Conservation (phyloP, 164 flowering plant genomes). For the Kalanchoe fedtschenkoi region DNA sequence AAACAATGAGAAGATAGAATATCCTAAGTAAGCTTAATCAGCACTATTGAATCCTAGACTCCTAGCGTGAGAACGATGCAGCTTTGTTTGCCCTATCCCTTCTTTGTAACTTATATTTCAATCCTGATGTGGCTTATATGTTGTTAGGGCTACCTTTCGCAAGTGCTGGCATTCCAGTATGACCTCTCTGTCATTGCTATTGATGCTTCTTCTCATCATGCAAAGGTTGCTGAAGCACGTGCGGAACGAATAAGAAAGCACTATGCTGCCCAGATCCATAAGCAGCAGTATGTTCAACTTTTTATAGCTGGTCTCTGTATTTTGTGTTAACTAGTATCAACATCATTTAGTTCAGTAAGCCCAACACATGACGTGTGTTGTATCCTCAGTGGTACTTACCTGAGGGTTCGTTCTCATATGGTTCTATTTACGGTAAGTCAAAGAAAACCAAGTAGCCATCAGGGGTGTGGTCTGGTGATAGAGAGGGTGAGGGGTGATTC, state of each 20-base stretch:
- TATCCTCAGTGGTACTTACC: background rate
- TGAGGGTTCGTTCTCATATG: background rate
- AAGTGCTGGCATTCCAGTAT: constrained; percentile 73
- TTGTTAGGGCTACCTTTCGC: constrained; percentile 81
- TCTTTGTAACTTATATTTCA: background rate
- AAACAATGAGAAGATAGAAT: background rate
- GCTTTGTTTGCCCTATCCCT: background rate
- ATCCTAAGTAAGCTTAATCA: background rate
- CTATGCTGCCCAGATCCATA: constrained; percentile 49
- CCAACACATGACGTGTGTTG: background rate
- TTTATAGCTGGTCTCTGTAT: background rate
- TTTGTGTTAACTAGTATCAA: background rate
- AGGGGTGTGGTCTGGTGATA: too few relatives aligned
- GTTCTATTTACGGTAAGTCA: background rate
- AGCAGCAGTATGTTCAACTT: constrained; percentile 29
- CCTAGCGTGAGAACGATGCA: background rate
- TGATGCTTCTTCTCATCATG: constrained; percentile 86
- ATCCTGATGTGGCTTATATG: constrained; percentile 5
- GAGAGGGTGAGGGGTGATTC: too few relatives aligned
- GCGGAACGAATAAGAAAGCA: constrained; percentile 74
- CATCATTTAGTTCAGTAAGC: background rate
- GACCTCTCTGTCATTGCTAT: constrained; percentile 68
- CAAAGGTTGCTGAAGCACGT: constrained; percentile 52
- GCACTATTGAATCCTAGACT: background rate
- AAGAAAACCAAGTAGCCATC: too few relatives aligned